Conservation (phyloP, 345 rosid genomes). For the Lepidium didymum region DNA sequence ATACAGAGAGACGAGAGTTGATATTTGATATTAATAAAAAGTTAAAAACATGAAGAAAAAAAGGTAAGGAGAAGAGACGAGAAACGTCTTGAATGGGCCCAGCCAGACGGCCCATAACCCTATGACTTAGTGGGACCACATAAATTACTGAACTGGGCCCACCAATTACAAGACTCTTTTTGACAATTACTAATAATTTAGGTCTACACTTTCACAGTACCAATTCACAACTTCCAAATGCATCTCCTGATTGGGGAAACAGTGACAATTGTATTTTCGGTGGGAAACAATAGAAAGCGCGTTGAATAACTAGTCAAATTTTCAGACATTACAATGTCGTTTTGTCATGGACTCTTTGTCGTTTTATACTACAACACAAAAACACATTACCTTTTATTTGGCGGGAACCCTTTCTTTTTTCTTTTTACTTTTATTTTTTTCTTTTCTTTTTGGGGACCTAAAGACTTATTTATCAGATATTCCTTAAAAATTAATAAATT, state of each 20-base stretch:
- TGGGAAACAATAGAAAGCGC: slow-evolving; percentile 2
- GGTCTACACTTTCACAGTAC: neutral
- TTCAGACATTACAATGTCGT: slow-evolving; percentile 9
- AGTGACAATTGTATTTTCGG: slow-evolving; percentile 8
- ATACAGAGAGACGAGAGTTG: neutral
- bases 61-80: neutral
- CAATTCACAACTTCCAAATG: neutral
- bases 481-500: neutral
- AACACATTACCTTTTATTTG: neutral
- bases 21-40: neutral
- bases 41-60: neutral
- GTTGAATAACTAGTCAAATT: slow-evolving; percentile 14
- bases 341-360: neutral
- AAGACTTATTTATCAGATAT: neutral
- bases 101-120: neutral
- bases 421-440: neutral
- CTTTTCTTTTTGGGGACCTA: neutral
- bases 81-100: slow-evolving; percentile 12
- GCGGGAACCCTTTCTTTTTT: slow-evolving; percentile 7
- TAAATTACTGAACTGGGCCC: neutral
- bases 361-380: slow-evolving; percentile 3
- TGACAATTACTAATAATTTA: neutral
- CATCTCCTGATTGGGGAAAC: neutral
- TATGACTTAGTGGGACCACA: slow-evolving; percentile 10
- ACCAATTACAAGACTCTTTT: slow-evolving; percentile 9